Base-by-base conservation (phyloP, 306 rosid species). In the Acacia acuminata region DNA sequence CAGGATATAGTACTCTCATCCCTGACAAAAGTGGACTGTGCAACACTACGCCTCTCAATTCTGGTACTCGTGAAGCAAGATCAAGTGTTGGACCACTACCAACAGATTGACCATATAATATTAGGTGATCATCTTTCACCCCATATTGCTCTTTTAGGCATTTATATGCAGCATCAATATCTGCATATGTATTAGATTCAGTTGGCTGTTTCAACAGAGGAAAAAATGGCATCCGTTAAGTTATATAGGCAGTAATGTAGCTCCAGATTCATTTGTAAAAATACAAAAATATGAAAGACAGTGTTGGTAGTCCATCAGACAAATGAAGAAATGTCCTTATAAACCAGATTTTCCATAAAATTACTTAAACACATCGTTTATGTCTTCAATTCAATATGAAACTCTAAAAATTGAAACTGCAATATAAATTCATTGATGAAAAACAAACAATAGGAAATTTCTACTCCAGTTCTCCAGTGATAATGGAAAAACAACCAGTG, bases 11-110 rank as follows among this genome's bases (percentile, higher is more conserved):
- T 30, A 94, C 97, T 86, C 98, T 89, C 80, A 94, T 71, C 81
- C 98, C 97, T 17, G 97, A 94, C 83, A 94, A 85, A 81, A 94
- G 92, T 51, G 98, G 95, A 85, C 98, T 94, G 74, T 93, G 97
- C 82, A 94, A 87, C 70, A 93, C 97, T 25, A 94, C 93, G 8
- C 94, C 97, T 84, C 97, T 89, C 76, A 94, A 83, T 73, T 88
- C 92, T 19, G 89, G 75, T 77, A 91, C 30, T 68, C 91, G 90
- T 38, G 98, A 90, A 75, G 98, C 94, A 71, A 94, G 97, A 82
- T 94, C 97, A 84, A 94, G 90, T 3, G 97, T 94, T 48, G 97
- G 97, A 43, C 98, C 98, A 78, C 97, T 93, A 64, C 98, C 97
- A 85, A 94, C 97, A 75, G 97, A 94, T 78, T 93, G 98, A 77